These are phyloP conservation scores for Achlya hypogyna DNA, from an alignment of 352 stramenopile genomes.

Conservation along the genomic window DNA sequence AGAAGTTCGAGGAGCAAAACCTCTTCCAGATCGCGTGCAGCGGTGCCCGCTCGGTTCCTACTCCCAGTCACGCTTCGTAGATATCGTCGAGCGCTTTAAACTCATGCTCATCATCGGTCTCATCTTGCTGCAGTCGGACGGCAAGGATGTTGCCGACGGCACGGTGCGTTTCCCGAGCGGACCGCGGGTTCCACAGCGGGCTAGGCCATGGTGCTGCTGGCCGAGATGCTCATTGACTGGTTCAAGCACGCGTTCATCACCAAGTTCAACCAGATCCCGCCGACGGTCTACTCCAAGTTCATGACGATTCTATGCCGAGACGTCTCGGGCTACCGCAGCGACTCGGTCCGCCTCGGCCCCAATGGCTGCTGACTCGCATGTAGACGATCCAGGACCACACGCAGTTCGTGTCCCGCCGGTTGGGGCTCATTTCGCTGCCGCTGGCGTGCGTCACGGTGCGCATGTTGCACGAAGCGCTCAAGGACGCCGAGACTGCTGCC, in stretches of 20 bases:
- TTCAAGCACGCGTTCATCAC: conserved; percentile 99
- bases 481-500: conserved; percentile 32
- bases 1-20: conserved; percentile 94
- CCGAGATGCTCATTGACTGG: conserved; percentile 96
- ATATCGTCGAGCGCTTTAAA: conserved; percentile 98
- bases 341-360: conserved; percentile 32
- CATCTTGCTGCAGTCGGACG: conserved; percentile 87
- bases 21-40: conserved; percentile 97
- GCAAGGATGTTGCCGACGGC: conserved; percentile 59
- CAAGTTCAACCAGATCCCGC: conserved; percentile 97
- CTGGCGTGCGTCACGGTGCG: conserved; percentile 90
- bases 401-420: conserved; percentile 88
- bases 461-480: conserved; percentile 61
- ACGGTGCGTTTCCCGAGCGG: conserved; percentile 33
- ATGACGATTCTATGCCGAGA: conserved; percentile 91
- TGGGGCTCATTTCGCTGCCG: conserved; percentile 91
- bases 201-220: conserved; percentile 77
- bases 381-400: conserved; percentile 88
- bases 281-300: conserved; percentile 93
- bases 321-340: conserved; percentile 89
- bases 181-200: background rate
- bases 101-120: conserved; percentile 92
- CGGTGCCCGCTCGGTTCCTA: conserved; percentile 20
- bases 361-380: background rate
- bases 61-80: conserved; percentile 15